These are phyloP conservation scores for Raffaelea deltoideospora DNA, from an alignment of 2,329 filamentous ascomycete genomes.

Conservation along the genomic window DNA sequence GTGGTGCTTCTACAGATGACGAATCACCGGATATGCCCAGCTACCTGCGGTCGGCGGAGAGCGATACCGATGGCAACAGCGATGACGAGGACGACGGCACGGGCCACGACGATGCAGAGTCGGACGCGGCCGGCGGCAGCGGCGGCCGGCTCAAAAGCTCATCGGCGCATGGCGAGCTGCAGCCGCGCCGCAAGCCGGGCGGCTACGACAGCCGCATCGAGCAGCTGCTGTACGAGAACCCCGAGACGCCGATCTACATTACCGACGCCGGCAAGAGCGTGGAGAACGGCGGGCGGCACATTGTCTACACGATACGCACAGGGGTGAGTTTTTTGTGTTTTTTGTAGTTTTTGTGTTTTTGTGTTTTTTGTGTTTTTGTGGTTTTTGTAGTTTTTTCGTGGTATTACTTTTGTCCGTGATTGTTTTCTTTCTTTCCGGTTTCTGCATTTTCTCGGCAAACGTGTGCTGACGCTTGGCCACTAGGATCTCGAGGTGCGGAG, in stretches of 20 bases:
- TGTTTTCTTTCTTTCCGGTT: background rate
- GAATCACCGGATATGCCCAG: constrained; percentile 33
- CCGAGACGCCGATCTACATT: constrained; percentile 77
- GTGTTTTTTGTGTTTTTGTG: too few species aligned
- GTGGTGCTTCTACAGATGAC: constrained; percentile 53
- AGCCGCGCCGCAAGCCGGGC: constrained; percentile 57
- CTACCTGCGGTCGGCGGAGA: constrained; percentile 18
- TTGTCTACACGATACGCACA: constrained; percentile 93
- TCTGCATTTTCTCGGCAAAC: background rate
- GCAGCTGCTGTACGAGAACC: constrained; percentile 93
- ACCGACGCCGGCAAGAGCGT: constrained; percentile 90
- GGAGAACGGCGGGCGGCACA: constrained; percentile 83
- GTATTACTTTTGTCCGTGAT: background rate
- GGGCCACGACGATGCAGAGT: constrained; percentile 7
- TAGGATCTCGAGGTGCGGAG: constrained; percentile 91
- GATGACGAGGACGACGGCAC: constrained; percentile 21
- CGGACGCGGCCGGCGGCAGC: too few species aligned
- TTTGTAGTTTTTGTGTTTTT: too few species aligned
- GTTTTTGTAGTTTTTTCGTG: too few species aligned
- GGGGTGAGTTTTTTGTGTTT: too few species aligned
- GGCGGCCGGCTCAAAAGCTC: too few species aligned
- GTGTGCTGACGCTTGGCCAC: too few species aligned
- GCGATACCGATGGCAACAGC: constrained; percentile 29
- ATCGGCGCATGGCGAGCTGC: constrained; percentile 24
- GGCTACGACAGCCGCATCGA: constrained; percentile 93